Base-by-base conservation (phyloP, 805 yeast genomes). In the Blastobotrys peoriensis region DNA sequence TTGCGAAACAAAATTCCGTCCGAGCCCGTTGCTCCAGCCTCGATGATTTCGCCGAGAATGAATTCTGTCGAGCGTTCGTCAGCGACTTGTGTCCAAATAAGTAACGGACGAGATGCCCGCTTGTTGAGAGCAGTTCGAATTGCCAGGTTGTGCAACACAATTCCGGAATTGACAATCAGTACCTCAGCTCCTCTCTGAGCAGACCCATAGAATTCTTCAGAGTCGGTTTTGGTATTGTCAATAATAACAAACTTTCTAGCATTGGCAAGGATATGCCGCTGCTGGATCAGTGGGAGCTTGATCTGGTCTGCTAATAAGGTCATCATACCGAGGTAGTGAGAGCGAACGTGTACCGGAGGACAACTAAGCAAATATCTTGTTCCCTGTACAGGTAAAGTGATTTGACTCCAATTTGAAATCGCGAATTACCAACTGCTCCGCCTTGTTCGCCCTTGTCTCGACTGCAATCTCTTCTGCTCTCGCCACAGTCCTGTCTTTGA, bases 101-200 rank as follows among this genome's bases (percentile, higher is more conserved):
- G 38, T 13, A 52, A 19, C 4, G 56, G 56, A 10, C 56, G 39
- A 3, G 5, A 33, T 10, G 48, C 52, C n/a, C 48, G 17, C 28
- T 38, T 43, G 28, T 48, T 50, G 27, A 50, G 20, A 10, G 54
- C 45, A 21, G 30, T 19, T 16, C 56, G 40, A 2, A 44, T 48
- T 5, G 52, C 53, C 28, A 52, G 40, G 43, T 52, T 52, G 30
- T 52, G 56, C 16, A 52, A 41, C n/a, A 45, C 41, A 15, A 52
- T 44, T 3, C 56, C 56, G 9, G 52, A 41, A 30, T 45, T 39
- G 18, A 30, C 35, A 6, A 50, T 28, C 10, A 52, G 40, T 5
- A 52, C 47, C 28, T 41, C 35, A 2, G 50, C 48, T 1, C 52
- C 54, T 2, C 27, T 34, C 8, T 43, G 19, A 13, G 30, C 46